These are phyloP conservation scores for Funneliformis mosseae DNA, from an alignment of 192 early-diverging fungal genomes.

Conservation along the genomic window DNA sequence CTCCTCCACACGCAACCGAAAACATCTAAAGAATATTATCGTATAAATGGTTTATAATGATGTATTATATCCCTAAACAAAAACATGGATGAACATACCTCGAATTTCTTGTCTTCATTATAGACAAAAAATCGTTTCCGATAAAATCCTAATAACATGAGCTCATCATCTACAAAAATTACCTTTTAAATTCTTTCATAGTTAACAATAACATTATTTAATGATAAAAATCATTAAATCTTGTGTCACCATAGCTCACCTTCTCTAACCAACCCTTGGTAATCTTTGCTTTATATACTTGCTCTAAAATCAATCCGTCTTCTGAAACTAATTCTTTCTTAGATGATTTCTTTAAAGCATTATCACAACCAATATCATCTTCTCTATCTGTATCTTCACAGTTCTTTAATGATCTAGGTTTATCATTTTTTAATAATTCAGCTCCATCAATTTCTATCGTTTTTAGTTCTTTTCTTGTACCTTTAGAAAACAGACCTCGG, in stretches of 20 bases:
- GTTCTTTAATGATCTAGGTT: neutral
- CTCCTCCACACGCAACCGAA: constrained; percentile 75
- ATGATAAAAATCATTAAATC: neutral
- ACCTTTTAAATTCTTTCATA: constrained; percentile 9
- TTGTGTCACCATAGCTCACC: constrained; percentile 11
- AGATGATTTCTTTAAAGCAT: neutral
- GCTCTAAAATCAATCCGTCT: constrained; percentile 46
- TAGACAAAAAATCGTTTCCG: constrained; percentile 71
- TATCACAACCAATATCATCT: neutral
- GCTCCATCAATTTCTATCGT: constrained; percentile 17
- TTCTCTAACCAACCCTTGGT: constrained; percentile 79
- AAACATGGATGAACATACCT: constrained; percentile 42
- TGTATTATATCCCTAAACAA: neutral
- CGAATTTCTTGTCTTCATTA: constrained; percentile 67
- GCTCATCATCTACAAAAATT: constrained; percentile 51
- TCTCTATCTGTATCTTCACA: neutral
- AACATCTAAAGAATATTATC: constrained; percentile 45
- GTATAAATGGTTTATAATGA: neutral
- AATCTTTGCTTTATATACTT: constrained; percentile 60
- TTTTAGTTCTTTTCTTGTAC: neutral
- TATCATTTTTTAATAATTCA: too few species aligned
- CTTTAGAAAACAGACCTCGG: constrained; percentile 23
- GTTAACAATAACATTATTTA: neutral
- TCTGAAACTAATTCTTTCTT: neutral
- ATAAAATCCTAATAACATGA: constrained; percentile 73